A percentile compares a stretch with the other conserved stretches of the same genome.
Conservation (phyloP, 805 yeast species). For the Sungouiella thailandica region DNA sequence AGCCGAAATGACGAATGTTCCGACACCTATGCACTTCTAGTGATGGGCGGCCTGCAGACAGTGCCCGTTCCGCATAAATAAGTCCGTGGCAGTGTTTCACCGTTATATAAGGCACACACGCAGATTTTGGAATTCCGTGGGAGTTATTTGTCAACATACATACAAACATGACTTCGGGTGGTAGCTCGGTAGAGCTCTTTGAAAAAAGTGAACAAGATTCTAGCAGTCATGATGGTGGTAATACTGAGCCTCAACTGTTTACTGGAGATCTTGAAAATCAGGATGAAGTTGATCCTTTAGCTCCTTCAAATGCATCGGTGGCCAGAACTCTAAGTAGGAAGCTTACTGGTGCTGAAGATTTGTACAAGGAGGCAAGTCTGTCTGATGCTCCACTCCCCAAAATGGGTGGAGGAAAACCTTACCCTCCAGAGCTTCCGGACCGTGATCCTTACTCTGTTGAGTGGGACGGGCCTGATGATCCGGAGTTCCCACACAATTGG, state of each 20-base stretch:
- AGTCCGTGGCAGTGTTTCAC: too few species aligned
- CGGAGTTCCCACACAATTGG: constrained; percentile 80
- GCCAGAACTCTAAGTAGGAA: constrained; percentile 12
- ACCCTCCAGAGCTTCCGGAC: constrained; percentile 58
- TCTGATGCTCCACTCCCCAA: constrained; percentile 28
- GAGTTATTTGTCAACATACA: too few species aligned
- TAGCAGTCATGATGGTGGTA: neutral
- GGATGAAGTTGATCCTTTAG: neutral
- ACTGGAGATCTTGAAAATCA: neutral
- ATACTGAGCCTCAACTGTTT: neutral
- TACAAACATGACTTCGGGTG: too few species aligned
- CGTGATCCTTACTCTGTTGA: constrained; percentile 57
- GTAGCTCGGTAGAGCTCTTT: neutral
- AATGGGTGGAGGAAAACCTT: constrained; percentile 66
- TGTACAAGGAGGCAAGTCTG: constrained; percentile 21
- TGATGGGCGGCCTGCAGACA: too few species aligned
- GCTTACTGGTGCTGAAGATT: constrained; percentile 23
- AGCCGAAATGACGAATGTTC: too few species aligned
- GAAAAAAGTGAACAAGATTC: neutral
- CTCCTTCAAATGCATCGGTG: neutral
- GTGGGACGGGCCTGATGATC: constrained; percentile 76
- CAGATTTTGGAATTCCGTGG: too few species aligned
- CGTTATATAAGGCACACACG: too few species aligned
- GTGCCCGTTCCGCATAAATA: too few species aligned
- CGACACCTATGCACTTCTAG: too few species aligned